phyloP scores from a whole-genome alignment of 345 rosid genomes.

The Aegle marmelos region DNA sequence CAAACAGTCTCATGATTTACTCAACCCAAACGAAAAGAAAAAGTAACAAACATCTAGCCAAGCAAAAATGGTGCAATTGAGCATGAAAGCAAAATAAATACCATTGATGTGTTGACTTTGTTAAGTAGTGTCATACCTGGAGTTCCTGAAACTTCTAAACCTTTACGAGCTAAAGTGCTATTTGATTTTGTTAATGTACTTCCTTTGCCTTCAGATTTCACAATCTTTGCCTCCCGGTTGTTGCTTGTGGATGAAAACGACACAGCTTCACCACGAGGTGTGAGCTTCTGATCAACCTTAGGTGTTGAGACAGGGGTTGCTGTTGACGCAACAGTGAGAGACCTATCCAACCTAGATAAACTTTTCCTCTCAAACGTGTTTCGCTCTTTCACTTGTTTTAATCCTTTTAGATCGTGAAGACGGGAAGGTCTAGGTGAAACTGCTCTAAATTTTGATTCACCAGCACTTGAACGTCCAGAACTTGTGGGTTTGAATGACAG shows the following conservation, averaged over 20 bases:
- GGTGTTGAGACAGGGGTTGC: conserved; percentile 36
- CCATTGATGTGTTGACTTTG: background rate
- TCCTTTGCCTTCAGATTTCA: conserved; percentile 58
- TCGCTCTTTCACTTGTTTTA: conserved; percentile 57
- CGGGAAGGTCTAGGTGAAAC: conserved; percentile 46
- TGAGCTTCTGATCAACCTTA: conserved; percentile 54
- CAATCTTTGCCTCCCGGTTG: conserved; percentile 49
- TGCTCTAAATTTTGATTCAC: conserved; percentile 57
- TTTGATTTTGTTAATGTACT: conserved; percentile 51
- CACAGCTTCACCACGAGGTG: conserved; percentile 45
- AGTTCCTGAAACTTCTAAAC: conserved; percentile 37
- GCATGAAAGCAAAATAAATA: background rate
- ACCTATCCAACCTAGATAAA: conserved; percentile 36
- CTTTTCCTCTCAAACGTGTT: conserved; percentile 43
- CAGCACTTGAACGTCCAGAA: conserved; percentile 41
- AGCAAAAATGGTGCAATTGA: background rate
- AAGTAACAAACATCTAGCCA: background rate
- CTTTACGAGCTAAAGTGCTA: conserved; percentile 46
- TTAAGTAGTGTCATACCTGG: conserved; percentile 49
- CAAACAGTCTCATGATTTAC: background rate
- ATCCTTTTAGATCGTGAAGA: conserved; percentile 52
- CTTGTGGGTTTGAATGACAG: conserved; percentile 62
- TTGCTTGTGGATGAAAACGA: conserved; percentile 39
- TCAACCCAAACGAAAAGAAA: background rate
- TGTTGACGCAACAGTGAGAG: conserved; percentile 19